Conservation (phyloP, 257 asterid genomes). For the Misopates orontium region DNA sequence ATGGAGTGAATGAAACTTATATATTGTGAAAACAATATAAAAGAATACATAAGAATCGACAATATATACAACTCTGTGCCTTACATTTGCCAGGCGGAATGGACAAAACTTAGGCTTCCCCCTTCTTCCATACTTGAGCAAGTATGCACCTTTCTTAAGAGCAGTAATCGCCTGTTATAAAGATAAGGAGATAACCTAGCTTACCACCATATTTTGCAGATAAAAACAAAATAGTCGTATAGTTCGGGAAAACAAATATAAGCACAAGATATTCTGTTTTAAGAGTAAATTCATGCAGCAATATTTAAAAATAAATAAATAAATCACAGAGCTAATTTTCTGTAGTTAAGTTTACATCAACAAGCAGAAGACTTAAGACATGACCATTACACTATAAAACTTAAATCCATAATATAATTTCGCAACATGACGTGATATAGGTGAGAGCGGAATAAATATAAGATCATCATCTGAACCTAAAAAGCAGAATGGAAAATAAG, state of each 20-base stretch:
- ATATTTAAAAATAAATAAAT: not conserved
- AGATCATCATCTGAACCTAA: not conserved
- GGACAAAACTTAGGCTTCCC: slow-evolving; percentile 79
- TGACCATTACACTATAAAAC: slow-evolving; percentile 2
- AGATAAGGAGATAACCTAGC: slow-evolving; percentile 23
- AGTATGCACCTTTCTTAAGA: slow-evolving; percentile 67
- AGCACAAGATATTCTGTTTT: no score
- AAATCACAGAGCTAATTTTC: not conserved
- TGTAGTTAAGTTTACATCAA: not conserved
- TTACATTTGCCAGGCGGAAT: slow-evolving; percentile 67
- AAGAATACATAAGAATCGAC: not conserved
- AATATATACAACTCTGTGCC: no score
- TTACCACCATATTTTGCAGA: slow-evolving; percentile 10
- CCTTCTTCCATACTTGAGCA: slow-evolving; percentile 72
- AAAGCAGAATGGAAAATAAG: not conserved
- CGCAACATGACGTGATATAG: not conserved
- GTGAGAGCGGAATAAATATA: not conserved
- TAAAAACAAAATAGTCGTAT: slow-evolving; percentile 2
- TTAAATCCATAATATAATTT: not conserved
- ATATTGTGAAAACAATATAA: not conserved
- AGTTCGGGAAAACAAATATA: not conserved
- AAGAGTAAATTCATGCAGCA: not conserved
- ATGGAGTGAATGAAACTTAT: not conserved
- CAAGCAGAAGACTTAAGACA: not conserved
- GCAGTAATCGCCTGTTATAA: slow-evolving; percentile 62